These are phyloP conservation scores for Phycomyces blakesleeanus DNA, from an alignment of 192 early-diverging fungal genomes.

Conservation along the genomic window DNA sequence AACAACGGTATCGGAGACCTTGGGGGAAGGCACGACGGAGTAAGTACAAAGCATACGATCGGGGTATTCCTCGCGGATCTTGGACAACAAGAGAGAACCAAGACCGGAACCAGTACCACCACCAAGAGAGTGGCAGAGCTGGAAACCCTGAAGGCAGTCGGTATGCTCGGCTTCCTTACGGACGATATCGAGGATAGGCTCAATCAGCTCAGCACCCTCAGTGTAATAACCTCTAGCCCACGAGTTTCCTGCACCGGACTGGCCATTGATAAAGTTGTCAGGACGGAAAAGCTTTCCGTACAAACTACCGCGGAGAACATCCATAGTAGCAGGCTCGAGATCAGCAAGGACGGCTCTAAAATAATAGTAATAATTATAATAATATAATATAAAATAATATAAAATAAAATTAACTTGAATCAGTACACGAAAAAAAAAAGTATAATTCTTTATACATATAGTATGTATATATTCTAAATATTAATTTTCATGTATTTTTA, in stretches of 20 bases:
- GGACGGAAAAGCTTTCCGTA: slow-evolving; percentile 64
- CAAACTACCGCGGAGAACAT: slow-evolving; percentile 50
- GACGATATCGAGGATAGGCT: slow-evolving; percentile 57
- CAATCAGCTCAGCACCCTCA: slow-evolving; percentile 72
- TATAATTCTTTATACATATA: too few species aligned
- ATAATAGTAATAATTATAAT: too few species aligned
- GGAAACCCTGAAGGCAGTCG: slow-evolving; percentile 71
- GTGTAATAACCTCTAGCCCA: slow-evolving; percentile 89
- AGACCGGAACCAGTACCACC: slow-evolving; percentile 71
- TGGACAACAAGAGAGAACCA: slow-evolving; percentile 67
- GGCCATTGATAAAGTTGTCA: slow-evolving; percentile 61
- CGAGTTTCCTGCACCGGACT: slow-evolving; percentile 87
- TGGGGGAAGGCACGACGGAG: slow-evolving; percentile 65
- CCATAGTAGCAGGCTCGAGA: slow-evolving; percentile 77
- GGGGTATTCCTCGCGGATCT: slow-evolving; percentile 73
- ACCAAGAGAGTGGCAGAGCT: slow-evolving; percentile 68
- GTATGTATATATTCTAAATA: too few species aligned
- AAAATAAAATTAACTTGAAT: too few species aligned
- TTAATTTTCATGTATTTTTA: too few species aligned
- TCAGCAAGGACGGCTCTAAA: slow-evolving; percentile 62
- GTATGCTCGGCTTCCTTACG: slow-evolving; percentile 65
- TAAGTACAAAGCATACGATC: slow-evolving; percentile 73
- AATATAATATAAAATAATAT: too few species aligned
- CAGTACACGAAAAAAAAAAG: too few species aligned
- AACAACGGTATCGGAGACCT: slow-evolving; percentile 90